Percentiles rank a stretch among this genome's conserved stretches.
These are phyloP conservation scores for Tolypocladium pustulatum DNA, from an alignment of 2,329 filamentous ascomycete genomes.

Conservation along the genomic window DNA sequence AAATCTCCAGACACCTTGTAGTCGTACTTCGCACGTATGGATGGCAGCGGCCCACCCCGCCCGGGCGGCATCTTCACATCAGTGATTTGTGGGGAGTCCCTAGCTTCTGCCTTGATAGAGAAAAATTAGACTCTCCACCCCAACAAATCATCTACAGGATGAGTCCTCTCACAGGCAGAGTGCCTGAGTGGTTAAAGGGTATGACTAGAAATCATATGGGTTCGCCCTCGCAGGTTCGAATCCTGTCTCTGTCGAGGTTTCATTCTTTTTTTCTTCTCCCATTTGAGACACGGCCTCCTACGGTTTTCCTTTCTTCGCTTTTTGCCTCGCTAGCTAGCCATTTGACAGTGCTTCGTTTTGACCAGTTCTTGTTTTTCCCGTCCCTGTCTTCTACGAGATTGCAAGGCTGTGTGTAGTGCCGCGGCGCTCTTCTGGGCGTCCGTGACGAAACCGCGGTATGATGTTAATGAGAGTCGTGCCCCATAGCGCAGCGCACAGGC, in stretches of 20 bases:
- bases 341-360: background rate
- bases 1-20: no score
- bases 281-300: background rate
- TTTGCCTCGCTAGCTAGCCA: background rate
- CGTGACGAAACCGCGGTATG: background rate
- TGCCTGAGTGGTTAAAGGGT: conserved; percentile 12
- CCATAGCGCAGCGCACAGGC: background rate
- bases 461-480: background rate
- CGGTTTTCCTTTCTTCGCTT: background rate
- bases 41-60: no score
- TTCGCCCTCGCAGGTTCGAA: conserved; percentile 13
- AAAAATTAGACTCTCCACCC: background rate
- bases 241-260: conserved; percentile 11
- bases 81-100: background rate
- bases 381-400: no score
- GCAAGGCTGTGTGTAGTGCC: no score
- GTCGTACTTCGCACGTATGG: no score
- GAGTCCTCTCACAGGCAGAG: conserved; percentile 5
- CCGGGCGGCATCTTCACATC: no score
- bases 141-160: background rate
- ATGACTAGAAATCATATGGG: conserved; percentile 12
- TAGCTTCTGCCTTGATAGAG: background rate
- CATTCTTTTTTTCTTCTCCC: background rate
- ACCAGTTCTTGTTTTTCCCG: no score
- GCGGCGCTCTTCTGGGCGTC: no score